Base-by-base conservation (phyloP, 768 basidiomycete species). In the Nidularia pulvinata region DNA sequence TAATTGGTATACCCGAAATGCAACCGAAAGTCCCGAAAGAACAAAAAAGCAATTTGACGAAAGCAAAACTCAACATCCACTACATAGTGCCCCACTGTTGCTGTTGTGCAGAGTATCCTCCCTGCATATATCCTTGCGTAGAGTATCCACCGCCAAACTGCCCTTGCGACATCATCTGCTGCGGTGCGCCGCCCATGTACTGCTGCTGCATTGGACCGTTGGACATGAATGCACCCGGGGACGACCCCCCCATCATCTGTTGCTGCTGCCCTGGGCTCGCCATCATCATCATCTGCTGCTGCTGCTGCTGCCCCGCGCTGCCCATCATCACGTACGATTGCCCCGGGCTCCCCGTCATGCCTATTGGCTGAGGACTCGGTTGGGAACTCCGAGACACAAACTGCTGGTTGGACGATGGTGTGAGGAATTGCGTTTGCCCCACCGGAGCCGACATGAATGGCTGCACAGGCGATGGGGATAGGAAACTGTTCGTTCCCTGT, bases 381-480 rank as follows among this genome's bases (percentile, higher is more conserved):
- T 74, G 72, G 7, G 74, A 72, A 53, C 69, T 76, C 46, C 70
- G 70, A 7, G 70, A 69, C 7, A 60, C 61, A 46, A 69, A 66
- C 35, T 70, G 69, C 32, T 70, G 69, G 7, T 56, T 60, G 3
- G 74, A 72, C 49, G 72, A 72, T 1, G 71, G 62, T 4, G 70
- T 65, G 10, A 67, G 39, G 56, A 69, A 75, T 19, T 68, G 65
- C 5, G 59, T 53, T 48, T 70, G 71, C 1, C 54, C 42, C 3
- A 61, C 33, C 13, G 70, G 61, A 4, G 64, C 64, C 13, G 70
- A 65, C 60, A 69, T 54, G 50, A 70, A 59, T 13, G 57, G 58
- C 37, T 59, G 65, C n/a, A n/a, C n/a, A 9, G 68, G 65, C 4
- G 68, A 67, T 1, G 66, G 59, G 1, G 66, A 58, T 39, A 66